Evolutionary conservation across 768 basidiomycete genomes (phyloP).

Genomic region (Xerocomellus chrysenteron): DNA sequence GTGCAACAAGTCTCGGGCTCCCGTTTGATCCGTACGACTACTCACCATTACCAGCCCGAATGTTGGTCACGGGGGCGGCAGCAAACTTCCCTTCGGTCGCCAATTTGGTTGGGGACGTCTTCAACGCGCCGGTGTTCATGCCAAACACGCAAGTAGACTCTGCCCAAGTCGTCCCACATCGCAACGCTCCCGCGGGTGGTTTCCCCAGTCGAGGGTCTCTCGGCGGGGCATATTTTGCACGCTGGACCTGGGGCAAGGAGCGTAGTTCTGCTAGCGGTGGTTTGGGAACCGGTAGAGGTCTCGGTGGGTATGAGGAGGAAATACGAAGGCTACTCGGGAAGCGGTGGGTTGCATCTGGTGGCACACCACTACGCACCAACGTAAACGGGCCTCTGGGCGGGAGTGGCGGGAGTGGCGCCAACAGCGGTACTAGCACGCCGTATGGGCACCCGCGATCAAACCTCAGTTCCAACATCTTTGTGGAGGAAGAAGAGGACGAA

Average conservation of each 20-base stretch:
- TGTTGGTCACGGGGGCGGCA: slow-evolving; percentile 75
- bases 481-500: slow-evolving; percentile 80
- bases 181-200: slow-evolving; percentile 69
- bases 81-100: slow-evolving; percentile 83
- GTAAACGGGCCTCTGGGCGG: slow-evolving; percentile 42
- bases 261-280: slow-evolving; percentile 31
- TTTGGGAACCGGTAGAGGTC: slow-evolving; percentile 36
- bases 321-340: slow-evolving; percentile 67
- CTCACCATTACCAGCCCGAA: slow-evolving; percentile 58
- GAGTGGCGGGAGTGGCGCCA: slow-evolving; percentile 47
- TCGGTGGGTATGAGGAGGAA: slow-evolving; percentile 78
- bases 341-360: slow-evolving; percentile 70
- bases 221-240: slow-evolving; percentile 75
- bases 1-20: slow-evolving; percentile 52
- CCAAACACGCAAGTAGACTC: slow-evolving; percentile 75
- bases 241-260: slow-evolving; percentile 85
- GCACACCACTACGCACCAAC: slow-evolving; percentile 57
- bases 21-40: slow-evolving; percentile 80
- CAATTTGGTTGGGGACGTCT: slow-evolving; percentile 77
- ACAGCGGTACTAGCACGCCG: slow-evolving; percentile 70
- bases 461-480: slow-evolving; percentile 51
- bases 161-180: slow-evolving; percentile 65
- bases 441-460: slow-evolving; percentile 54
- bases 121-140: slow-evolving; percentile 78
- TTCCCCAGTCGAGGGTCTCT: slow-evolving; percentile 70